Conservation (phyloP, 768 basidiomycete species). For the Ephemerocybe angulata region DNA sequence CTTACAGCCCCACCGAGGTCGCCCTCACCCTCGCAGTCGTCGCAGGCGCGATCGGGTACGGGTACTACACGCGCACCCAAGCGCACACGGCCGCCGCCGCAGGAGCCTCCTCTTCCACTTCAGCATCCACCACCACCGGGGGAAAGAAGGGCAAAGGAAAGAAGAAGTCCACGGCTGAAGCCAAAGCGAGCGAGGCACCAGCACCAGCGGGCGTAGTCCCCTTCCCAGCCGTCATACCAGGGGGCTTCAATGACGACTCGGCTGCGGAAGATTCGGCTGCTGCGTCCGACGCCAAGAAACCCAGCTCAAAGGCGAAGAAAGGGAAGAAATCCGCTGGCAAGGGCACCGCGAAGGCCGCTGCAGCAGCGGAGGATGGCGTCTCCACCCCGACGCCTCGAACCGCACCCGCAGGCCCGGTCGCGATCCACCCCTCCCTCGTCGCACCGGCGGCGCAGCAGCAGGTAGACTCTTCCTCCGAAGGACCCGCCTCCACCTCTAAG, state of each 20-base stretch:
- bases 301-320: conserved; percentile 18
- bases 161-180: conserved; percentile 25
- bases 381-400: conserved; percentile 20
- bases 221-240: not conserved
- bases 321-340: conserved; percentile 19
- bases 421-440: conserved; percentile 36
- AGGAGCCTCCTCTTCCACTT: not conserved
- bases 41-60: conserved; percentile 38
- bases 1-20: conserved; percentile 33
- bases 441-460: conserved; percentile 30
- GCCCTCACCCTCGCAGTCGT: conserved; percentile 36
- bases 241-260: not conserved
- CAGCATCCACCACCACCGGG: not conserved
- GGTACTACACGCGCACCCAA: conserved; percentile 24
- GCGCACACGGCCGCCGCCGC: not conserved
- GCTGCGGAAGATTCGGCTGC: not conserved
- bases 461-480: conserved; percentile 15
- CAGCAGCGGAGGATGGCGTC: conserved; percentile 17
- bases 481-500: conserved; percentile 34
- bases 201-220: not conserved
- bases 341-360: conserved; percentile 13
- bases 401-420: conserved; percentile 28
- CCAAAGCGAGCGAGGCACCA: not conserved
- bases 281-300: not conserved
- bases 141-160: conserved; percentile 22